Evolutionary conservation across 495 filamentous ascomycete species (phyloP), one percentile per base, ranked within the genome.

Genomic region (Patellaria atrata): DNA sequence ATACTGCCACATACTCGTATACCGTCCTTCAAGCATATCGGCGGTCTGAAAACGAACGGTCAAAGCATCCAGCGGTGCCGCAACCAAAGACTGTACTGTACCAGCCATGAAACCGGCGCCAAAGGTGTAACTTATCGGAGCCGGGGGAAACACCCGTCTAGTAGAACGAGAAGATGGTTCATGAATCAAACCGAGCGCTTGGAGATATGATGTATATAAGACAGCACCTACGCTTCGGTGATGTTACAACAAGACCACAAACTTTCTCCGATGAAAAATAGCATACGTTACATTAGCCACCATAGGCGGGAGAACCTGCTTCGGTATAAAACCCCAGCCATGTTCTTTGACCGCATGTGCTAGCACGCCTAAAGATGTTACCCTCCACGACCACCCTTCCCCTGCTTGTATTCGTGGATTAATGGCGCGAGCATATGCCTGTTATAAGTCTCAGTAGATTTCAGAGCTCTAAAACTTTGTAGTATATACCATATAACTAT

Each of bases 41-140:
- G 60, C 63, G 27, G 77, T 74, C 30, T 77, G 73, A 43, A 84
- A 79, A 27, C 84, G 71, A 16, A 83, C 73, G 51, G 85, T 79
- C 5, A 94, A 65, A 3, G 85, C 85, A 51, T 94, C 85, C n/a
- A 93, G 62, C 1, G 85, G 85, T 0, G 85, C 82, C 0, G 84
- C 85, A 15, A 87, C 56, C 17, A 92, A 47, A 17, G 77, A 83
- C 54, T 91, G 83, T 7, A 92, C 60, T 8, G 70, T 64, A 0
- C 85, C 85, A 0, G 82, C 85, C 13, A 73, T 47, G 45, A 84
- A 76, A 0, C 85, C 85, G 11, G 84, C 82, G 6, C 68, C 53
- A 34, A 91, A 85, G 4, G 83, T 83, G 25, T 68, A 56, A 1
- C 52, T 48, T 0, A 71, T 64, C 1, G 68, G 60, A 4, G 83